These are phyloP conservation scores for Clonostachys solani DNA, from an alignment of 2,329 filamentous ascomycete genomes.

Conservation along the genomic window DNA sequence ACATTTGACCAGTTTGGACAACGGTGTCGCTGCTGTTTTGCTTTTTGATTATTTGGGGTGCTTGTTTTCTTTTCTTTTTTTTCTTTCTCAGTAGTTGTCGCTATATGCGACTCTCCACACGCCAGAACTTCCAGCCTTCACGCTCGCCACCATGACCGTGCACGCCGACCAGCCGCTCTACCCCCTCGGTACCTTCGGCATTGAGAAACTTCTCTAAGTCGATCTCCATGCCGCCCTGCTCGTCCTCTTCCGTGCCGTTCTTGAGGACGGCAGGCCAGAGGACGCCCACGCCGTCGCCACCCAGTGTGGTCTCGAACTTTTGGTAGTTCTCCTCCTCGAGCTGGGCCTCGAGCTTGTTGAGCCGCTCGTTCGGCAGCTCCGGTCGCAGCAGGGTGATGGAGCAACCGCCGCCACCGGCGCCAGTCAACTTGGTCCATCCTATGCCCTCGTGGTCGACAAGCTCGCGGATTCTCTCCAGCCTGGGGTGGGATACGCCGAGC, in stretches of 20 bases:
- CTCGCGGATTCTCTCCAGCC: constrained; percentile 86
- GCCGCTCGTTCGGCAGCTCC: constrained; percentile 47
- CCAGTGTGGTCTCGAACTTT: constrained; percentile 84
- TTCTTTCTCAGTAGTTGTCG: too few relatives aligned
- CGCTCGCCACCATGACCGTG: constrained; percentile 62
- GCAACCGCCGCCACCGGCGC: constrained; percentile 91
- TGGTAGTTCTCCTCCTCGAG: constrained; percentile 71
- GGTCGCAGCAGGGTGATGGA: constrained; percentile 87
- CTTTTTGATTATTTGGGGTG: too few relatives aligned
- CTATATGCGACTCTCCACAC: constrained; percentile 40
- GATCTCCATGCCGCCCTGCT: constrained; percentile 85
- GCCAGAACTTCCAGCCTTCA: constrained; percentile 87
- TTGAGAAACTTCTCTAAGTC: constrained; percentile 80
- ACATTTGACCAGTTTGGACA: too few relatives aligned
- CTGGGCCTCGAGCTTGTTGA: constrained; percentile 60
- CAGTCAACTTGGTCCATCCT: constrained; percentile 96
- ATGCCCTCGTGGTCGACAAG: constrained; percentile 84
- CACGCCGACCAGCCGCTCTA: constrained; percentile 84
- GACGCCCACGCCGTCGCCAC: constrained; percentile 90
- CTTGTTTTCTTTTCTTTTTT: too few relatives aligned
- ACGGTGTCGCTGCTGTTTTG: too few relatives aligned
- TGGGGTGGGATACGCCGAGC: constrained; percentile 89
- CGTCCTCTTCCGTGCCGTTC: constrained; percentile 75
- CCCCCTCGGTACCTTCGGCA: constrained; percentile 77
- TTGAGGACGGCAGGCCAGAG: constrained; percentile 89